Evolutionary conservation across 768 basidiomycete genomes (phyloP).

Genomic region (Pleurotus citrinopileatus): DNA sequence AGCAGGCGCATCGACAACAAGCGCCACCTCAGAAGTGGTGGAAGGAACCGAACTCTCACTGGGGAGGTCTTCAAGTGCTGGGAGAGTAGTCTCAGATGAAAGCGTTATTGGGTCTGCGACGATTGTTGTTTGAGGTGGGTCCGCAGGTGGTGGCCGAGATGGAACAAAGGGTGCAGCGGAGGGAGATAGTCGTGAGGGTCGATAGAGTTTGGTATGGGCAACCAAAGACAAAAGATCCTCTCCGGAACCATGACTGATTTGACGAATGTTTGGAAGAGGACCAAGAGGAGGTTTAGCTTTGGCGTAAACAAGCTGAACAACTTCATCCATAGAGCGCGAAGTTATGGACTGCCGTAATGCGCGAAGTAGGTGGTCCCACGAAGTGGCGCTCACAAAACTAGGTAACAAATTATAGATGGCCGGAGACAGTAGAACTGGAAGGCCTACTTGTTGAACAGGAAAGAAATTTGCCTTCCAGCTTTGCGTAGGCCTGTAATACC

Average conservation of each 20-base stretch:
- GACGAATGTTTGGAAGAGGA: slow-evolving; percentile 7
- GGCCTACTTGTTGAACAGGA: slow-evolving; percentile 16
- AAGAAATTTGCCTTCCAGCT: slow-evolving; percentile 8
- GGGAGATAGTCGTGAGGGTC: neutral
- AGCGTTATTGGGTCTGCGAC: neutral
- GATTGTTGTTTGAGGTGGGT: neutral
- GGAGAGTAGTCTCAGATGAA: neutral
- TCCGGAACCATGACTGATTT: slow-evolving; percentile 9
- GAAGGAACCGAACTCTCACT: too few relatives aligned
- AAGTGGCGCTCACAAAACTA: slow-evolving; percentile 21
- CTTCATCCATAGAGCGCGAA: slow-evolving; percentile 20
- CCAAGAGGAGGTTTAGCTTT: slow-evolving; percentile 7
- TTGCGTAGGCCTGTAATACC: slow-evolving; percentile 20
- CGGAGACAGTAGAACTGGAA: neutral
- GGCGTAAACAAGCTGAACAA: slow-evolving; percentile 22
- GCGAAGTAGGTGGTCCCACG: slow-evolving; percentile 24
- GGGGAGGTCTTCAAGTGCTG: too few relatives aligned
- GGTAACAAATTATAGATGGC: neutral
- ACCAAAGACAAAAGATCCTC: slow-evolving; percentile 13
- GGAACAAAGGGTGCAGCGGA: slow-evolving; percentile 10
- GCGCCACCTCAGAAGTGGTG: too few relatives aligned
- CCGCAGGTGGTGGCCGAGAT: neutral
- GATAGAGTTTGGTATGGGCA: neutral
- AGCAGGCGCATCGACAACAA: too few relatives aligned
- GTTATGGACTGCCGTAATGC: slow-evolving; percentile 17